Evolutionary conservation across 192 early-diverging fungal genomes (phyloP).

Genomic region (Martensiomyces pterosporus): DNA sequence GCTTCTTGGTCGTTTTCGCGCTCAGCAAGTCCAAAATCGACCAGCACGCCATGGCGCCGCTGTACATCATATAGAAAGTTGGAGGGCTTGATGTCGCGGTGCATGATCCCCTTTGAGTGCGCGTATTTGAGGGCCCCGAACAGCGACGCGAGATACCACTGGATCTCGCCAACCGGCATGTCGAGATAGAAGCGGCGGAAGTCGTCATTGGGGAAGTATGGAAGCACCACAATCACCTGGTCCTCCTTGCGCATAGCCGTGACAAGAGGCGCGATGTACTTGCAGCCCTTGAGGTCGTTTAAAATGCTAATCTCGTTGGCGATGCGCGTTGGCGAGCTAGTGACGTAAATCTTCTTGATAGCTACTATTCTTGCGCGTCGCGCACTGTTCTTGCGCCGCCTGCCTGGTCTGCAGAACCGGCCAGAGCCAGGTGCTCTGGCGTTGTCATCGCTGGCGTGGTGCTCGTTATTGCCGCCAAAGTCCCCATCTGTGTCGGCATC

Average conservation of each 20-base stretch:
- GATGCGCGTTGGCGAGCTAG: slow-evolving; percentile 74
- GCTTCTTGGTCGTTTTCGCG: slow-evolving; percentile 46
- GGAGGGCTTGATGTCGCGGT: slow-evolving; percentile 91
- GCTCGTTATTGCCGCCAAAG: not conserved
- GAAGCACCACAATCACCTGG: slow-evolving; percentile 77
- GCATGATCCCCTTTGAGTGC: slow-evolving; percentile 71
- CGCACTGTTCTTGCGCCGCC: slow-evolving; percentile 1
- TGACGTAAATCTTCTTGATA: slow-evolving; percentile 83
- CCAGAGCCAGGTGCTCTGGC: too few species aligned
- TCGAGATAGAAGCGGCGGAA: slow-evolving; percentile 68
- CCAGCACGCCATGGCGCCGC: slow-evolving; percentile 71
- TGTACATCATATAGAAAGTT: slow-evolving; percentile 86
- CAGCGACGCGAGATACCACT: slow-evolving; percentile 70
- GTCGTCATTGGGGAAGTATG: slow-evolving; percentile 79
- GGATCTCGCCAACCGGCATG: slow-evolving; percentile 65
- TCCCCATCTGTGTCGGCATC: slow-evolving; percentile 5
- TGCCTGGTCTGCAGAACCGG: not conserved
- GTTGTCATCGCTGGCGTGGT: slow-evolving; percentile 2
- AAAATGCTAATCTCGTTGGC: slow-evolving; percentile 80
- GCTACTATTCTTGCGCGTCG: slow-evolving; percentile 59
- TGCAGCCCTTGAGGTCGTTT: slow-evolving; percentile 63
- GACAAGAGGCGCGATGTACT: slow-evolving; percentile 72
- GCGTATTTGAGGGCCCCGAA: slow-evolving; percentile 68
- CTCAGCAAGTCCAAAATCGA: slow-evolving; percentile 93
- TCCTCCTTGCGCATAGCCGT: slow-evolving; percentile 75